Evolutionary conservation across 208 protist genomes (phyloP), one percentile per base, ranked within the genome.

Genomic region (Acanthamoeba sp.): DNA sequence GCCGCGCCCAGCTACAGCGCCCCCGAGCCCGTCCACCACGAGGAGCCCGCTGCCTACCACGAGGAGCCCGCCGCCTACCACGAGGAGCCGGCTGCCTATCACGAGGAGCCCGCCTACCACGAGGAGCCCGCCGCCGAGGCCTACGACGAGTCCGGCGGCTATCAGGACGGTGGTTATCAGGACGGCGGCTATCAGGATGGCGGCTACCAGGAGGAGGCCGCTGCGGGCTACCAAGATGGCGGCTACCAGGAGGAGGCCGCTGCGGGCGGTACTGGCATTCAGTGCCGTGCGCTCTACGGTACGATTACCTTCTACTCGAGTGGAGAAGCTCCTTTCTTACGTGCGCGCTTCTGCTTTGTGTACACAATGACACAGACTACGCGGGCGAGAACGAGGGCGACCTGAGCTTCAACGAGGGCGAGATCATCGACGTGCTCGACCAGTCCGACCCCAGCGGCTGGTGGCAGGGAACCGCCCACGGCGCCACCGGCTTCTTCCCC

Each of bases 401-500:
- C 24, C 73, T 82, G 34, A 29, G 18, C 36, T 82, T 82, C 42
- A 27, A 7, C 73, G 42, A 52, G 73, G 73, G 73, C 27, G 73
- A 42, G 22, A 42, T 82, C 73, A 82, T 82, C 36, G 27, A 42
- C 73, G 36, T 82, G 22, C 20, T 50, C 38, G 73, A 82, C 73
- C 24, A 42, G 22, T 32, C 73, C 34, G 73, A 82, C 36, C 73
- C 73, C 34, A 50, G 36, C 36, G 84, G 84, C 36, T 91, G 84
- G 84, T 91, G 84, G 84, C 84, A 91, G 34, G 84, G 84, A 24
- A 27, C 24, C 32, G 29, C 52, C 50, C 24, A 66, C 24, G 55
- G 84, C 50, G n/a, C 12, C 7, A 59, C n/a, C 24, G 84, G 84
- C 22, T 91, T 29, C 55, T 91, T 91, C 59, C 84, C 84, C 45